Conservation (phyloP, 106 monocot genomes). For the Acanthochlamys bracteata region DNA sequence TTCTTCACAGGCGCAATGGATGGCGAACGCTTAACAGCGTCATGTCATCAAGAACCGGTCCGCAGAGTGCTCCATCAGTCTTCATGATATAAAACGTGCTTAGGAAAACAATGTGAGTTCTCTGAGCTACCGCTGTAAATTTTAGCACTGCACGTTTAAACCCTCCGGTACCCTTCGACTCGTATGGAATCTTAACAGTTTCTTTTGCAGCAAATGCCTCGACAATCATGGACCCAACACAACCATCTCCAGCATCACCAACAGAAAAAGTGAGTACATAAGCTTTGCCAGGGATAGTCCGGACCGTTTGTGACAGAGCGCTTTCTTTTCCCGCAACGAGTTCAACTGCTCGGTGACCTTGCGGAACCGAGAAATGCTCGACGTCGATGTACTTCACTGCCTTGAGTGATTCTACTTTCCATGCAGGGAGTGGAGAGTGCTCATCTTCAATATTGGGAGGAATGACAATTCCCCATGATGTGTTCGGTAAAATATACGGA, state of each 20-base stretch:
- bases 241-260: conserved; percentile 45
- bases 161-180: conserved; percentile 47
- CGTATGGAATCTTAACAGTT: conserved; percentile 38
- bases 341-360: conserved; percentile 44
- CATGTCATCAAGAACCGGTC: conserved; percentile 49
- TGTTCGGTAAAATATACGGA: conserved; percentile 39
- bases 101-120: conserved; percentile 45
- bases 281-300: conserved; percentile 26
- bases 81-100: conserved; percentile 47
- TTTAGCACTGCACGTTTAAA: conserved; percentile 39
- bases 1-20: conserved; percentile 19
- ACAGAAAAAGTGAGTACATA: conserved; percentile 50
- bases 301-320: conserved; percentile 35
- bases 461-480: conserved; percentile 37
- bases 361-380: conserved; percentile 41
- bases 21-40: conserved; percentile 26
- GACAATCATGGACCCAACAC: conserved; percentile 41
- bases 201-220: conserved; percentile 42
- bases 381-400: conserved; percentile 56
- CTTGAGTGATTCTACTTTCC: conserved; percentile 52
- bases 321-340: conserved; percentile 54
- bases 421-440: conserved; percentile 58
- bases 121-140: conserved; percentile 22
- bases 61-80: conserved; percentile 53
- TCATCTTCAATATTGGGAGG: conserved; percentile 55